phyloP scores from a whole-genome alignment of 2,329 filamentous ascomycete genomes.

The Sodiomyces alkalinus region DNA sequence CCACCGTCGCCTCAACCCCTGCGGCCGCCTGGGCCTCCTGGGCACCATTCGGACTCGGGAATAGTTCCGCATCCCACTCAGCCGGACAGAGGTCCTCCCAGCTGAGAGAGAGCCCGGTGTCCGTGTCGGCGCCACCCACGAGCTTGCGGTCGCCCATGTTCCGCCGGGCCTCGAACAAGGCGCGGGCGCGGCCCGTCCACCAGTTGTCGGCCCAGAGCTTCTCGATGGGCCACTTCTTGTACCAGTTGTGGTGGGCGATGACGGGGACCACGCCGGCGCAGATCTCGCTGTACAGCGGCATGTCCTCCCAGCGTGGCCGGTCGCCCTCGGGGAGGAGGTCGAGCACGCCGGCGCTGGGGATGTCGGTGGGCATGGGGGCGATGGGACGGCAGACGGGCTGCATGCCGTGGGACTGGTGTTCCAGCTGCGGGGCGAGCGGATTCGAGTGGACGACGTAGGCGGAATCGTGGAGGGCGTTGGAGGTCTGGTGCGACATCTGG shows the following conservation, averaged over 20 bases:
- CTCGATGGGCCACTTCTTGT: constrained; percentile 9
- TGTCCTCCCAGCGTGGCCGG: constrained; percentile 10
- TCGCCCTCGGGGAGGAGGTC: constrained; percentile 2
- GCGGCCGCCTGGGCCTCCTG: not conserved
- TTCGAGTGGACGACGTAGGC: constrained; percentile 10
- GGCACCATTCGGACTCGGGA: too few relatives aligned
- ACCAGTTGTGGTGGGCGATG: constrained; percentile 15
- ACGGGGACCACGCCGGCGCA: constrained; percentile 13
- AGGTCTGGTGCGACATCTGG: constrained; percentile 11
- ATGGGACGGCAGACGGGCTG: constrained; percentile 8
- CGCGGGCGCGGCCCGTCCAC: constrained; percentile 10
- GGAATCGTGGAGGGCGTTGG: constrained; percentile 11
- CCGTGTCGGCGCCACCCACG: constrained; percentile 5
- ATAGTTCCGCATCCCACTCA: constrained; percentile 11
- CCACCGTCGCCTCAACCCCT: not conserved
- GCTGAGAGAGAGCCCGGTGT: constrained; percentile 6
- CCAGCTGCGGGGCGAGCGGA: constrained; percentile 9
- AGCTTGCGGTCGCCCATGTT: constrained; percentile 2
- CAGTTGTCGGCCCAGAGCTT: constrained; percentile 12
- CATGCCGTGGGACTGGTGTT: constrained; percentile 4
- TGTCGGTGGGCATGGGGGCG: constrained; percentile 7
- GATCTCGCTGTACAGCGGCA: constrained; percentile 14
- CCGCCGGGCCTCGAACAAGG: constrained; percentile 8
- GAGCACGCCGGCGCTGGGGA: constrained; percentile 1
- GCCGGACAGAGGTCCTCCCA: constrained; percentile 14